These are phyloP conservation scores for Trypanosomatidae sp. DNA, from an alignment of 208 protist species.

Conservation along the genomic window DNA sequence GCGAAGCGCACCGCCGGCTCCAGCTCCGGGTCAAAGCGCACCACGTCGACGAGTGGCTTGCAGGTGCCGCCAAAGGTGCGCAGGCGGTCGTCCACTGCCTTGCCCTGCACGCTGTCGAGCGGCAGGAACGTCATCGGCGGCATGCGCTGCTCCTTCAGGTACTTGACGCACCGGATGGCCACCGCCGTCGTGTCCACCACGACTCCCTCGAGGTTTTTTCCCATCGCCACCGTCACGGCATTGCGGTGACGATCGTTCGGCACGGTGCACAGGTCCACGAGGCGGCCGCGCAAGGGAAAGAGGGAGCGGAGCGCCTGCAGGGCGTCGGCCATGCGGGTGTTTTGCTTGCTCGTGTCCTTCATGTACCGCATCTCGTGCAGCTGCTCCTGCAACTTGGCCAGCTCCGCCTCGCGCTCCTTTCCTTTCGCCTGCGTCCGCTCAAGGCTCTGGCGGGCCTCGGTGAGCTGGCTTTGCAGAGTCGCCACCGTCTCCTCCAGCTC, in stretches of 20 bases:
- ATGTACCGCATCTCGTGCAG: slow-evolving; percentile 84
- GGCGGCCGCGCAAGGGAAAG: slow-evolving; percentile 86
- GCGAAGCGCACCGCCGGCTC: slow-evolving; percentile 94
- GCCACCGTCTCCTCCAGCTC: slow-evolving; percentile 45
- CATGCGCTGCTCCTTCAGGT: slow-evolving; percentile 95
- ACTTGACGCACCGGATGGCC: slow-evolving; percentile 94
- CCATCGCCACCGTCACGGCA: slow-evolving; percentile 96
- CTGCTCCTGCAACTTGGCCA: slow-evolving; percentile 93
- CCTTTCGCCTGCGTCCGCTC: slow-evolving; percentile 44
- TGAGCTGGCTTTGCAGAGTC: slow-evolving; percentile 47
- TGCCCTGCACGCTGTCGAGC: slow-evolving; percentile 90
- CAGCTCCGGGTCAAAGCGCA: slow-evolving; percentile 86
- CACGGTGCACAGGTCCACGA: slow-evolving; percentile 95
- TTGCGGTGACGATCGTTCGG: slow-evolving; percentile 89
- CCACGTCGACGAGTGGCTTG: slow-evolving; percentile 93
- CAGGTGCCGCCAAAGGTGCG: slow-evolving; percentile 90
- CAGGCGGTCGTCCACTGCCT: slow-evolving; percentile 89
- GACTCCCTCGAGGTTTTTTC: slow-evolving; percentile 96
- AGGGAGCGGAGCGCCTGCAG: slow-evolving; percentile 91
- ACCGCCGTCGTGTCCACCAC: slow-evolving; percentile 95
- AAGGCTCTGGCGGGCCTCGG: slow-evolving; percentile 35
- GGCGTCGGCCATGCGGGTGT: slow-evolving; percentile 70
- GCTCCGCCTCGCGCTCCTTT: slow-evolving; percentile 73
- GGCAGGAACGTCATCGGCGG: slow-evolving; percentile 96
- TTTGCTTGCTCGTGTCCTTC: slow-evolving; percentile 81